phyloP scores from a whole-genome alignment of 1,139 yeast species.

The Arxiozyma slooffiae region DNA sequence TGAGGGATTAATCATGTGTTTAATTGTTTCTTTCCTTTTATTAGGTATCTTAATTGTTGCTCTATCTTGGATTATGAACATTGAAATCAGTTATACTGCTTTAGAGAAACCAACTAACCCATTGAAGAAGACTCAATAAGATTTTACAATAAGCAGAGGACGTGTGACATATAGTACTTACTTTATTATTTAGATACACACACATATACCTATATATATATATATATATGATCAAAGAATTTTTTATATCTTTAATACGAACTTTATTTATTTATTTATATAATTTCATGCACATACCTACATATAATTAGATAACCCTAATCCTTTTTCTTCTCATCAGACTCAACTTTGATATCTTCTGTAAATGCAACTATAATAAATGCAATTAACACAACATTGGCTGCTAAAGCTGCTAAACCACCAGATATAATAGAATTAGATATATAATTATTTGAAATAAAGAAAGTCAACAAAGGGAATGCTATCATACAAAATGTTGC shows the following conservation, averaged over 20 bases:
- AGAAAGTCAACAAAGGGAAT: conserved; percentile 68
- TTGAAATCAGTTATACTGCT: conserved; percentile 59
- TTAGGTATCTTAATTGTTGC: conserved; percentile 44
- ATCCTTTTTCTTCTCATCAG: conserved; percentile 16
- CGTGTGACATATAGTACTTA: too few species aligned
- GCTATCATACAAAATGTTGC: conserved; percentile 86
- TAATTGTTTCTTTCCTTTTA: conserved; percentile 48
- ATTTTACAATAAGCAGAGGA: not conserved
- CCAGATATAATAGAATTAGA: conserved; percentile 70
- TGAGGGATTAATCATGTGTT: conserved; percentile 54
- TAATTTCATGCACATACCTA: not conserved
- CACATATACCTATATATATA: too few species aligned
- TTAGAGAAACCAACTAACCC: conserved; percentile 58
- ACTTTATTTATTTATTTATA: too few species aligned
- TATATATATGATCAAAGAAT: too few species aligned
- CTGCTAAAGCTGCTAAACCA: conserved; percentile 79
- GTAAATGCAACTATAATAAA: conserved; percentile 80
- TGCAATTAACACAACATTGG: conserved; percentile 77
- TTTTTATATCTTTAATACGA: too few species aligned
- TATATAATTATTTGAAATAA: conserved; percentile 46
- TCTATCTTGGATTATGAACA: conserved; percentile 49
- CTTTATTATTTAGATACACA: too few species aligned
- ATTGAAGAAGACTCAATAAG: conserved; percentile 42
- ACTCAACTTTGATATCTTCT: conserved; percentile 51
- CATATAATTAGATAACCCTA: not conserved